phyloP scores from a whole-genome alignment of 1,284 basidiomycete species.

The Marasmius oreades region DNA sequence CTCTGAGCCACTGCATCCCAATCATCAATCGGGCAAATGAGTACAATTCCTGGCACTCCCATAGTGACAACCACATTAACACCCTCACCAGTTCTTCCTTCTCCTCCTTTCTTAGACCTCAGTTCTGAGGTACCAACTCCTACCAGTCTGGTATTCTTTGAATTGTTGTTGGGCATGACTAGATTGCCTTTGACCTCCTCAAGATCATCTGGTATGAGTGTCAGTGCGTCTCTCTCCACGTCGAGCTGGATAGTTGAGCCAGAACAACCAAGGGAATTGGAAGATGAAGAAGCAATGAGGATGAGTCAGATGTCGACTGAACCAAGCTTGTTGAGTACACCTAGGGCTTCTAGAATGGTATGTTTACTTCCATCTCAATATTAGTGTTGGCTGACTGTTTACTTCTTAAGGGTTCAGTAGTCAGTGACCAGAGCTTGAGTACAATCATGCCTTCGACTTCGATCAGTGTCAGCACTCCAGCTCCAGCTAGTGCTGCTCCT shows the following conservation, averaged over 20 bases:
- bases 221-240: conserved; percentile 33
- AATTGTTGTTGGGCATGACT: not conserved
- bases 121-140: conserved; percentile 28
- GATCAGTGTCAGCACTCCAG: conserved; percentile 47
- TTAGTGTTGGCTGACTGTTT: not conserved
- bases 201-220: conserved; percentile 30
- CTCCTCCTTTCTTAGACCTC: conserved; percentile 32
- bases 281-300: conserved; percentile 11
- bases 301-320: conserved; percentile 34
- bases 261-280: conserved; percentile 14
- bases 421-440: conserved; percentile 12
- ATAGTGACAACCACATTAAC: conserved; percentile 26
- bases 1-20: conserved; percentile 47
- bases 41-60: conserved; percentile 39
- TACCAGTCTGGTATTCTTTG: conserved; percentile 25
- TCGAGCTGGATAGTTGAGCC: conserved; percentile 26
- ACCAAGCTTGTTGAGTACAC: conserved; percentile 51
- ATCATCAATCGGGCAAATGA: conserved; percentile 39
- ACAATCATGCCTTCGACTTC: conserved; percentile 37
- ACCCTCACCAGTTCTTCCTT: conserved; percentile 34
- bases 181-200: conserved; percentile 27
- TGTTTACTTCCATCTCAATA: conserved; percentile 13
- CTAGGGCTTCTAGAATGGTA: conserved; percentile 34
- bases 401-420: not conserved
- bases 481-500: not conserved